Percentiles rank a stretch among this genome's conserved stretches.
Conservation (phyloP, 805 yeast genomes). For the Candida manassasensis region DNA sequence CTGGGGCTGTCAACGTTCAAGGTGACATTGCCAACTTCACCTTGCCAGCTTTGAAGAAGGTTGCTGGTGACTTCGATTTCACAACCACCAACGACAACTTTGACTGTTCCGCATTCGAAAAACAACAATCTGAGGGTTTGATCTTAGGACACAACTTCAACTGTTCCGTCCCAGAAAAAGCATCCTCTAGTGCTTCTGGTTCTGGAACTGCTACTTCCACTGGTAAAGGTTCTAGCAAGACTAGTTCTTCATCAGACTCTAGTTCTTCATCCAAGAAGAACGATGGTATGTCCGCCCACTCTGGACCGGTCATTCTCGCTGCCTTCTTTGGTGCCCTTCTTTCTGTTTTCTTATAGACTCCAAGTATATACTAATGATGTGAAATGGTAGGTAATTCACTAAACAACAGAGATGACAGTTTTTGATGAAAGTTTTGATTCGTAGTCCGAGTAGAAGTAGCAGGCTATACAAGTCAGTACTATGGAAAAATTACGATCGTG, state of each 20-base stretch:
- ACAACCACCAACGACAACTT: constrained; percentile 33
- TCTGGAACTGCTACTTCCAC: constrained; percentile 13
- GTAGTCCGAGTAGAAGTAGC: too few species aligned
- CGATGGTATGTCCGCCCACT: constrained; percentile 14
- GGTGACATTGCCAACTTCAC: constrained; percentile 38
- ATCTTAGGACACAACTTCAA: constrained; percentile 43
- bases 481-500: too few species aligned
- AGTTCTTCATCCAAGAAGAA: constrained; percentile 18
- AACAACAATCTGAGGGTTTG: constrained; percentile 25
- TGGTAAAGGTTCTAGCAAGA: constrained; percentile 15
- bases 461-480: too few species aligned
- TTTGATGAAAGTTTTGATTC: too few species aligned
- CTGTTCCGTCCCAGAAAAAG: constrained; percentile 32
- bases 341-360: constrained; percentile 23
- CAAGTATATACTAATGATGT: too few species aligned
- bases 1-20: constrained; percentile 37
- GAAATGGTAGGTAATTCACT: too few species aligned
- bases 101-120: constrained; percentile 31
- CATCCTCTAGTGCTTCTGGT: constrained; percentile 13
- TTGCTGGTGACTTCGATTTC: constrained; percentile 39
- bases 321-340: constrained; percentile 22
- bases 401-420: too few species aligned
- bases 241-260: constrained; percentile 14
- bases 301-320: constrained; percentile 16
- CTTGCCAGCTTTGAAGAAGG: constrained; percentile 31